A percentile compares a stretch with the other conserved stretches of the same genome.
phyloP scores from a whole-genome alignment of 441 rosid genomes.

The Melastoma candidum region DNA sequence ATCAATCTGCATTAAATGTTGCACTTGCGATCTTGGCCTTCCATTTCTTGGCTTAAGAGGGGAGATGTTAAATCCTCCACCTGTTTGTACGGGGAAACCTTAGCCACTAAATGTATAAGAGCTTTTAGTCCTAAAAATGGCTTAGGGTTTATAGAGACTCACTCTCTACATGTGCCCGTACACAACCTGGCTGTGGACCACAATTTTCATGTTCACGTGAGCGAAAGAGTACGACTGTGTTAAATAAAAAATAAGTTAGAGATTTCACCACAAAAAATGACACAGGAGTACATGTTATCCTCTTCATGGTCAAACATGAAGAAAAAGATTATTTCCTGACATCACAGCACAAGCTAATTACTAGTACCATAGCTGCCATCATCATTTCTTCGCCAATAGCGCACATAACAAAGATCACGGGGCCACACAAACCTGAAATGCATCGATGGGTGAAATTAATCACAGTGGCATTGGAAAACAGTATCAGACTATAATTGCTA shows the following conservation, averaged over 20 bases:
- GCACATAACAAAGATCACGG: constrained; percentile 97
- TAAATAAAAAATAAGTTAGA: too few relatives aligned
- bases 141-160: constrained; percentile 19
- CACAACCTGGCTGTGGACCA: constrained; percentile 91
- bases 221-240: constrained; percentile 91
- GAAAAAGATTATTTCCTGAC: constrained; percentile 12
- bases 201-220: constrained; percentile 97
- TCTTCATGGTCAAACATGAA: not conserved
- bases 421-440: constrained; percentile 94
- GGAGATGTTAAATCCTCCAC: constrained; percentile 96
- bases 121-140: constrained; percentile 8
- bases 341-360: constrained; percentile 7
- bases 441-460: not conserved
- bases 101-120: not conserved
- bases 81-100: constrained; percentile 25
- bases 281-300: too few relatives aligned
- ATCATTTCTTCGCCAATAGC: constrained; percentile 97
- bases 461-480: not conserved
- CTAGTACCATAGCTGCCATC: constrained; percentile 90
- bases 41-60: constrained; percentile 84
- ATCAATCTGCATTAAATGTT: constrained; percentile 96
- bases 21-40: constrained; percentile 87
- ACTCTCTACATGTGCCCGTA: constrained; percentile 99
- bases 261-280: too few relatives aligned
- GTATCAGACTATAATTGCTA: not conserved